phyloP scores from a whole-genome alignment of 2,329 filamentous ascomycete species.

The Colletotrichum australisinense region DNA sequence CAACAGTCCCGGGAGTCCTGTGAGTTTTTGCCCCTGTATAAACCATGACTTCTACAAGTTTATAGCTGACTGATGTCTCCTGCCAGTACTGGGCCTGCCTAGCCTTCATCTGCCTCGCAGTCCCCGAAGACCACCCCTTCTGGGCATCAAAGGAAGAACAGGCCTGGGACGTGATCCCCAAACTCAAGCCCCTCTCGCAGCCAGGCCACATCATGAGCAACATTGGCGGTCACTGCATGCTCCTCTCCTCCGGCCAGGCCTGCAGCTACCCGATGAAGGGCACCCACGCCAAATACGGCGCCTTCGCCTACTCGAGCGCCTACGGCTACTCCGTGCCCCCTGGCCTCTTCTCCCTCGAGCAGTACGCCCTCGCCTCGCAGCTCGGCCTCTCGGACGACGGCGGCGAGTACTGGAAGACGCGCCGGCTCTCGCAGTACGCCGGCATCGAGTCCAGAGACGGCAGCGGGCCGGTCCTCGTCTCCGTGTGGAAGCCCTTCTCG shows the following conservation, averaged over 20 bases:
- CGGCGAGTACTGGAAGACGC: constrained; percentile 82
- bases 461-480: constrained; percentile 70
- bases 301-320: constrained; percentile 81
- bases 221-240: constrained; percentile 79
- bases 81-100: constrained; percentile 81
- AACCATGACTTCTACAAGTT: background rate
- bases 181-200: constrained; percentile 71
- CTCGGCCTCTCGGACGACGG: constrained; percentile 82
- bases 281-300: constrained; percentile 84
- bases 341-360: constrained; percentile 79
- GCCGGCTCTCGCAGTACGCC: constrained; percentile 74
- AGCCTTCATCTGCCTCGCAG: constrained; percentile 78
- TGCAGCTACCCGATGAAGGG: constrained; percentile 86
- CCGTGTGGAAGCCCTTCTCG: constrained; percentile 76
- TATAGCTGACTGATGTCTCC: constrained; percentile 26
- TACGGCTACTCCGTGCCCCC: constrained; percentile 84
- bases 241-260: constrained; percentile 81
- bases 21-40: constrained; percentile 44
- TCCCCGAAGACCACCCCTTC: constrained; percentile 78
- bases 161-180: constrained; percentile 65
- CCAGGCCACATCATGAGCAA: constrained; percentile 80
- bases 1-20: constrained; percentile 77
- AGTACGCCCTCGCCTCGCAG: constrained; percentile 80
- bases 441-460: constrained; percentile 65
- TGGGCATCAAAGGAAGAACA: constrained; percentile 77